A percentile compares a stretch with the other conserved stretches of the same genome.
phyloP scores from a whole-genome alignment of 1,284 basidiomycete species.

The Ustilago tritici region DNA sequence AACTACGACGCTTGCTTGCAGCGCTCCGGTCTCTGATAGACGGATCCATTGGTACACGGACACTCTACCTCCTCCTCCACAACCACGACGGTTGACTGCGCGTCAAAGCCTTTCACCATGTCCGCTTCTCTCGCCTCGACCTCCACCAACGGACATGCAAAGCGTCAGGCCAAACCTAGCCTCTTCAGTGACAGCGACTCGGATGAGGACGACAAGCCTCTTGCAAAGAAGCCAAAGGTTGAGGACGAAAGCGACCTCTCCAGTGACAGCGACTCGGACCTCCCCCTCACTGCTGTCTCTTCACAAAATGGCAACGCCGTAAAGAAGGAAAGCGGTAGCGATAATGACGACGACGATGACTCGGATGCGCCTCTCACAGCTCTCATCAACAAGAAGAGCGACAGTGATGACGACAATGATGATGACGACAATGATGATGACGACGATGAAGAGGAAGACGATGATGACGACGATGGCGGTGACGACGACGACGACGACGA shows the following conservation, averaged over 20 bases:
- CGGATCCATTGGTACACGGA: too few relatives aligned
- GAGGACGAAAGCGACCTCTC: conserved; percentile 21
- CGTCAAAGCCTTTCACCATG: conserved; percentile 16
- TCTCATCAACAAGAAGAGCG: conserved; percentile 44
- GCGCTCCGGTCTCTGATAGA: neutral
- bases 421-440: conserved; percentile 49
- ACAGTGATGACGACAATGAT: conserved; percentile 23
- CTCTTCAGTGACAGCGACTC: conserved; percentile 43
- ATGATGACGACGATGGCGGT: conserved; percentile 71
- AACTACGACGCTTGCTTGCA: neutral
- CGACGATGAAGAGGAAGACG: conserved; percentile 41
- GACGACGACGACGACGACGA: conserved; percentile 53
- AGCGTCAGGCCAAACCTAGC: conserved; percentile 31
- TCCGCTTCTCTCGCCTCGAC: conserved; percentile 17
- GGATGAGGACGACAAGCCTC: conserved; percentile 51
- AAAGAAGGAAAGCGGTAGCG: conserved; percentile 36
- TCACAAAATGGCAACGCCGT: conserved; percentile 43
- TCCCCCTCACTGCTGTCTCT: conserved; percentile 42
- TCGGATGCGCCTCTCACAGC: conserved; percentile 55
- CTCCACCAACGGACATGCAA: conserved; percentile 38
- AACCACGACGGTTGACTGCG: neutral
- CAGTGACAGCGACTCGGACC: conserved; percentile 48
- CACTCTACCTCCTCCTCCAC: too few relatives aligned
- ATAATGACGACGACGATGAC: conserved; percentile 37
- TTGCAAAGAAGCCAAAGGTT: conserved; percentile 40